phyloP scores from a whole-genome alignment of 257 asterid genomes.

The Solanum piurae region DNA sequence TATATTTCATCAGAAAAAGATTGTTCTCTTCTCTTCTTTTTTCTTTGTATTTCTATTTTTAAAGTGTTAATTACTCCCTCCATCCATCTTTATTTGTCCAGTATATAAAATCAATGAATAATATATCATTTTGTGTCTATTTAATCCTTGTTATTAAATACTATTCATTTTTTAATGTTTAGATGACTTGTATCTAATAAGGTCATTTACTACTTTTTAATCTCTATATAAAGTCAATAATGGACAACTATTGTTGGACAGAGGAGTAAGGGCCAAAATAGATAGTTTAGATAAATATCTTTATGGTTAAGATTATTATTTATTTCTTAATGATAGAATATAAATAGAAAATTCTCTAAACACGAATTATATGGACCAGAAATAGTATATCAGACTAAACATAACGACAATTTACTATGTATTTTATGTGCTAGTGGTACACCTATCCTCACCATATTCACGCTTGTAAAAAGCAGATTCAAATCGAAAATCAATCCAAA shows the following conservation, averaged over 20 bases:
- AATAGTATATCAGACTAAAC: not conserved
- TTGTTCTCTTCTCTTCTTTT: not conserved
- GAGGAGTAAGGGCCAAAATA: too few relatives aligned
- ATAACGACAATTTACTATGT: not conserved
- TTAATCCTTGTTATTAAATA: accelerated
- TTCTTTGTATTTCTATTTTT: not conserved
- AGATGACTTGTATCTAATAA: not conserved
- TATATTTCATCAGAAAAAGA: not conserved
- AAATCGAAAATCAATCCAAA: not conserved
- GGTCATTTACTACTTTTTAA: not conserved
- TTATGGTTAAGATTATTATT: not conserved
- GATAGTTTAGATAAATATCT: not conserved
- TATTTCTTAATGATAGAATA: not conserved
- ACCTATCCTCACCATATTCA: not conserved
- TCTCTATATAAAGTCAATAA: too few relatives aligned
- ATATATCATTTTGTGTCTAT: too few relatives aligned
- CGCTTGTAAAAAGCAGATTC: not conserved
- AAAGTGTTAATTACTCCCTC: not conserved
- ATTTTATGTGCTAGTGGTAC: not conserved
- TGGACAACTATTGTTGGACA: not conserved
- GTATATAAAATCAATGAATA: too few relatives aligned
- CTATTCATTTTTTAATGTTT: too few relatives aligned
- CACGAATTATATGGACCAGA: not conserved
- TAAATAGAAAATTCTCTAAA: not conserved
- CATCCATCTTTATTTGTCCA: not conserved